A percentile compares a stretch with the other conserved stretches of the same genome.
These are phyloP conservation scores for Phaeomoniella chlamydospora DNA, from an alignment of 2,329 filamentous ascomycete species.

Conservation along the genomic window DNA sequence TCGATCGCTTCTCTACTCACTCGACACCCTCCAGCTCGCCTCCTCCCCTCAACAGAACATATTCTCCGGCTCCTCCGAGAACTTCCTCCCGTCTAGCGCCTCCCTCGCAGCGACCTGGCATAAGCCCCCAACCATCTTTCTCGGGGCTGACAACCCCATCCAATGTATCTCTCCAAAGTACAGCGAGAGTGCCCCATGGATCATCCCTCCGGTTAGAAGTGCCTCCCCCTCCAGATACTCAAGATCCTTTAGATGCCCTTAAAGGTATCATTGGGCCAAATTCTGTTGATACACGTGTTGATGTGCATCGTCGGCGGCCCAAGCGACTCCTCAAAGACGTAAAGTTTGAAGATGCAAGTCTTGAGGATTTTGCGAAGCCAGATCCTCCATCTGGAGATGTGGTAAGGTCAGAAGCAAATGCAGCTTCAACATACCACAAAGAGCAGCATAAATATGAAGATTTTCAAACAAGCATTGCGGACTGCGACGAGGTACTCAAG, in stretches of 20 bases:
- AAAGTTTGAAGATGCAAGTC: slow-evolving; percentile 64
- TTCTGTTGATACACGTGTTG: slow-evolving; percentile 3
- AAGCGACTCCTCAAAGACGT: slow-evolving; percentile 47
- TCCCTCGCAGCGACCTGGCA: slow-evolving; percentile 51
- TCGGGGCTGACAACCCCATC: slow-evolving; percentile 63
- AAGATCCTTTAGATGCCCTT: slow-evolving; percentile 60
- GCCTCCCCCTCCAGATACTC: slow-evolving; percentile 37
- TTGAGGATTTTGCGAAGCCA: slow-evolving; percentile 52
- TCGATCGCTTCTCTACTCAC: slow-evolving; percentile 69
- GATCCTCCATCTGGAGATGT: slow-evolving; percentile 14
- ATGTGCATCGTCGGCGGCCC: slow-evolving; percentile 6
- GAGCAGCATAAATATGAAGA: slow-evolving; percentile 80
- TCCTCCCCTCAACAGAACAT: slow-evolving; percentile 48
- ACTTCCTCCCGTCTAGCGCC: slow-evolving; percentile 56
- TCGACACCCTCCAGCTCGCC: slow-evolving; percentile 50
- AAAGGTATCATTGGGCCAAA: slow-evolving; percentile 38
- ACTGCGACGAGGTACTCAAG: slow-evolving; percentile 83
- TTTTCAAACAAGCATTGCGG: slow-evolving; percentile 68
- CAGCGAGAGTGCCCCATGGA: slow-evolving; percentile 51
- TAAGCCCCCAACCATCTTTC: slow-evolving; percentile 58
- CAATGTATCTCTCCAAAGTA: slow-evolving; percentile 56
- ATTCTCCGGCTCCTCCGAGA: slow-evolving; percentile 55
- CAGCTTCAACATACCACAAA: slow-evolving; percentile 60
- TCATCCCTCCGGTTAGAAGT: slow-evolving; percentile 48
- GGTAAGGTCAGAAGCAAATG: slow-evolving; percentile 37